These are phyloP conservation scores for Parastagonospora nodorum DNA, from an alignment of 2,329 filamentous ascomycete species.

Conservation along the genomic window DNA sequence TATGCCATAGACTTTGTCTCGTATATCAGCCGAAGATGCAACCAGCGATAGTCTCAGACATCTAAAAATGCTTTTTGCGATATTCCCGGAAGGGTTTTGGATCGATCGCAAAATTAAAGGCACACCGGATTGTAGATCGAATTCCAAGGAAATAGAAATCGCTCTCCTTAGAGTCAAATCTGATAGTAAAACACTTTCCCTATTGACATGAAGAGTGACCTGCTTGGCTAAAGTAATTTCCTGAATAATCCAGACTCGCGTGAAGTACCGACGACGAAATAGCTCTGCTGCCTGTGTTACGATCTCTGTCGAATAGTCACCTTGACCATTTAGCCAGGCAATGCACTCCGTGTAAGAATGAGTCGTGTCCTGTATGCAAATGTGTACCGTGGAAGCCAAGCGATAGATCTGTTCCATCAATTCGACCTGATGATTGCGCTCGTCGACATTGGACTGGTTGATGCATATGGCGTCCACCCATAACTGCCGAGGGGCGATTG, in stretches of 20 bases:
- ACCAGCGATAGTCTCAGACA: neutral
- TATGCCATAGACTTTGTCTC: constrained; percentile 10
- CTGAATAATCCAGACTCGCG: constrained; percentile 17
- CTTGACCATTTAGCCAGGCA: neutral
- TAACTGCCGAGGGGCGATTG: constrained; percentile 5
- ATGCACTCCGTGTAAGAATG: neutral
- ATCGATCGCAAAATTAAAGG: neutral
- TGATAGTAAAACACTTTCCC: no score
- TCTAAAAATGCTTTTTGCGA: neutral
- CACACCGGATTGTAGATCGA: no score
- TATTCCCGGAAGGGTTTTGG: neutral
- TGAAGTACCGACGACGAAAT: constrained; percentile 12
- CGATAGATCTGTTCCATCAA: constrained; percentile 23
- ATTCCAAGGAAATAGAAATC: no score
- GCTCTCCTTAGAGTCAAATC: neutral
- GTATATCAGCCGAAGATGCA: constrained; percentile 3
- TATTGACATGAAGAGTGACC: no score
- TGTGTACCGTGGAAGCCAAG: neutral
- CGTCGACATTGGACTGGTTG: constrained; percentile 16
- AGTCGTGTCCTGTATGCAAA: neutral
- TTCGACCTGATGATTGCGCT: constrained; percentile 19
- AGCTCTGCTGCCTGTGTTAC: neutral
- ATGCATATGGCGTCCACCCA: constrained; percentile 27
- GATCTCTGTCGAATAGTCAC: neutral
- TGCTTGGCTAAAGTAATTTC: no score